Conservation (phyloP, 306 rosid species). For the Malus domestica region ASM211411v1 NC_041793.1:36897001-36897500, state of each 20-base stretch:
- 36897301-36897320: conserved; percentile 94
- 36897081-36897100: conserved; percentile 65
- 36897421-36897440: background rate
- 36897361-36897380: conserved; percentile 88
- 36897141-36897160: conserved; percentile 26
- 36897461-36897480: conserved; percentile 48
- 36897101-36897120: conserved; percentile 74
- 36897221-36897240: conserved; percentile 84
- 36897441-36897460: background rate
- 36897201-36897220: conserved; percentile 86
- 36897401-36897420: conserved; percentile 19
- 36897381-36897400: conserved; percentile 76
- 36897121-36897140: conserved; percentile 73
- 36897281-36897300: conserved; percentile 54
- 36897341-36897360: conserved; percentile 66
- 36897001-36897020: conserved; percentile 18
- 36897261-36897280: conserved; percentile 67
- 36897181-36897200: conserved; percentile 97
- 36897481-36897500: conserved; percentile 84
- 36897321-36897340: conserved; percentile 79
- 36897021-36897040: conserved; percentile 41
- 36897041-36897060: conserved; percentile 33
- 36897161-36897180: conserved; percentile 83
- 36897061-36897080: conserved; percentile 38
- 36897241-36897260: conserved; percentile 64